Evolutionary conservation across 2,329 filamentous ascomycete genomes (phyloP), one percentile per base, ranked within the genome.

Genomic region (Xylaria arbuscula): DNA sequence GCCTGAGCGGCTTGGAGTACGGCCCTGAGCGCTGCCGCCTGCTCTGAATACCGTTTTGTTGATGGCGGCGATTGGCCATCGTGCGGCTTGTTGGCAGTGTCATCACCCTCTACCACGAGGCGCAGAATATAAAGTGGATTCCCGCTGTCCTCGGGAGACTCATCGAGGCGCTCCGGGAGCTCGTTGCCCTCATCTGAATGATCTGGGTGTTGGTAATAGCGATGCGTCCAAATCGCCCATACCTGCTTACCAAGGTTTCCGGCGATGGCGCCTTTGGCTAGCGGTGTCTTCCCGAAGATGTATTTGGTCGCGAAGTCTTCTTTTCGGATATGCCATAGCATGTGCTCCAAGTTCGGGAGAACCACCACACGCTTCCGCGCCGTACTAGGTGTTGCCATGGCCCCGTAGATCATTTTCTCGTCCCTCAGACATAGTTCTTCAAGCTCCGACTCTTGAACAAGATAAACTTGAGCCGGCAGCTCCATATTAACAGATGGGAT

Each of bases 311-410:
- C 72, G 53, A 72, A 73, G 13, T 73, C 70, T 28, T 65, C 72
- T 40, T 72, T 73, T 22, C 68, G 34, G 42, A 73, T 71, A 62
- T 73, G 70, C 70, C 70, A 73, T 6, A 73, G 62, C 68, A 72
- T 73, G 10, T 73, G 70, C 13, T 70, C 66, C 0, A 73, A 28
- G n/a, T 72, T 59, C 1, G 70, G 68, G 17, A 73, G 53, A 11
- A 73, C 61, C 1, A 61, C 53, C 6, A 71, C 32, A 11, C 70
- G 68, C 40, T 59, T 68, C 19, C 28, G 51, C 17, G 19, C 47
- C 15, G 22, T 19, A 15, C 11, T 28, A n/a, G 2, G 22, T 15
- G 34, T 70, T 40, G 47, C 53, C 59, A 72, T 66, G 0, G 70
- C 69, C 13, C 22, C 11, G 2, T 40, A 28, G 22, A 70, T 32